Evolutionary conservation across 768 basidiomycete genomes (phyloP), one percentile per base, ranked within the genome.

Genomic region (Mrakia hoshinonis): DNA sequence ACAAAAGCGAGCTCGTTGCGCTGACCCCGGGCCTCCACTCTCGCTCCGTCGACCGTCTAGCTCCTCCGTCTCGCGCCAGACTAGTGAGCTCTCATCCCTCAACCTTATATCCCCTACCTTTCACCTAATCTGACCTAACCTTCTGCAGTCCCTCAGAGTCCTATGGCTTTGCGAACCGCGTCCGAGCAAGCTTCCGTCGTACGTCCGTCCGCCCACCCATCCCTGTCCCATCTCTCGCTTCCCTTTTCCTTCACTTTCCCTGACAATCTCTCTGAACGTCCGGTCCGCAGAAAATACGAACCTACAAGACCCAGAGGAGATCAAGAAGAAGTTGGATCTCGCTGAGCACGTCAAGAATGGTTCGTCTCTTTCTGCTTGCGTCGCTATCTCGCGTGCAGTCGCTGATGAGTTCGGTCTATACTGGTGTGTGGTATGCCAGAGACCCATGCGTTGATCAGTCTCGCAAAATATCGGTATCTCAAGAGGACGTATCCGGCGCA

Each of bases 401-500:
- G n/a, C n/a, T n/a, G n/a, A n/a, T n/a, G n/a, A n/a, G n/a, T n/a
- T n/a, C n/a, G n/a, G n/a, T n/a, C n/a, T n/a, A n/a, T n/a, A n/a
- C n/a, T n/a, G n/a, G n/a, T n/a, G n/a, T n/a, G n/a, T n/a, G n/a
- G n/a, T n/a, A n/a, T n/a, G 51, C 7, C 64, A 66, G 64, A 66
- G 49, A 66, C 64, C 10, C 46, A 48, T 11, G 64, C 64, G 5
- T 47, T 66, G 26, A 66, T 66, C 11, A 49, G 47, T 10, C 64
- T 66, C 29, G 64, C 64, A 24, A 66, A 66, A 47, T 66, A 66
- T 36, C 64, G 64, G 0, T 47, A 66, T 47, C 64, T 66, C 18
- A 48, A 47, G 1, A 26, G 64, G 10, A 66, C 64, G 0, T 66
- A 66, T n/a, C 58, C 34, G 31, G 20, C 58, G 1, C 58, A 61